Evolutionary conservation across 83 land plant genomes (phyloP), one percentile per base, ranked within the genome.

Genomic region (Picea mariana): DNA sequence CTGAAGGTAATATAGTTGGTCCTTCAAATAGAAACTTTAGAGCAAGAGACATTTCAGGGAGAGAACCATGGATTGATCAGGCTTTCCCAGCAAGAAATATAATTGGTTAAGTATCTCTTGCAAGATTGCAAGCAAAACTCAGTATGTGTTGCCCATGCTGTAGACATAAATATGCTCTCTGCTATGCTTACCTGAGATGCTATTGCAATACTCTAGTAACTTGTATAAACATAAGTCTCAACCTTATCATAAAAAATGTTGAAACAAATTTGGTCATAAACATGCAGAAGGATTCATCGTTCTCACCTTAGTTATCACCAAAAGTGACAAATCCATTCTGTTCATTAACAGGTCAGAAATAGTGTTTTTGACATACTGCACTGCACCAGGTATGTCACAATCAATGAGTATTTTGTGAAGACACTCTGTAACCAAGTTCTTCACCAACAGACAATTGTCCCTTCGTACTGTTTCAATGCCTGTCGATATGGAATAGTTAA

Each of bases 381-480:
- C 92, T 9, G 99, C 99, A 67, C 93, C 99, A 79, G 94, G 93
- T 40, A 94, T 83, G 80, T 97, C 95, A 60, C 94, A 86, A 63
- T 95, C 98, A 79, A 95, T 89, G n/a, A 97, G 89, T 72, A 97
- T 92, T 84, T 95, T 97, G 78, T 95, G 93, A 44, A 97, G 95
- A 77, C 99, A 93, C 67, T 97, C 97, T 73, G 86, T 97, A 23
- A 97, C 98, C 75, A 97, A 80, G 79, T 97, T 97, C 81, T 97
- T 97, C 55, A 97, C 98, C 84, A 97, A 85, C 38, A 97, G 88
- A 85, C 99, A 97, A 79, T 97, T 97, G 85, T 97, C 99, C 84
- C 99, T 91, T 75, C 99, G 89, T 59, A 97, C 99, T 60, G 99
- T 97, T 87, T 97, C 99, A 83, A 97, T 97, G 58, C 99, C 99